Conservation (phyloP, 1,284 basidiomycete species). For the Marasmius oreades region DNA sequence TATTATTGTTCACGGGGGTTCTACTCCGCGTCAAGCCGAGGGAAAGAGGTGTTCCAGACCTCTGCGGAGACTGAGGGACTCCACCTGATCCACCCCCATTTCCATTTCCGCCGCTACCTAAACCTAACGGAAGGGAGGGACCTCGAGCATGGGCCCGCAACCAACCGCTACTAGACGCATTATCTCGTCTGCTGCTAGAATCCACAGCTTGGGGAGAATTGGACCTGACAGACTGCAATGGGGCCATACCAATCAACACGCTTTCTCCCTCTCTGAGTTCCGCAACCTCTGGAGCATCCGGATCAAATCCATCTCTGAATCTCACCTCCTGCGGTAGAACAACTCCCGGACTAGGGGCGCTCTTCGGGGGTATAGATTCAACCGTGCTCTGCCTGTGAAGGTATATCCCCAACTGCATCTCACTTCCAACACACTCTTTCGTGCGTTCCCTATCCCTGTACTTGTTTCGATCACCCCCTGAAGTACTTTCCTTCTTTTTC, state of each 20-base stretch:
- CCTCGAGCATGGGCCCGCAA: constrained; percentile 21
- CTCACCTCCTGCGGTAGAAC: not conserved
- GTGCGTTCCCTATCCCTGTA: constrained; percentile 44
- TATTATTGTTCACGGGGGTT: constrained; percentile 1
- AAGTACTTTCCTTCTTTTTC: constrained; percentile 52
- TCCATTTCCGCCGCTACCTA: not conserved
- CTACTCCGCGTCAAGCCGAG: not conserved
- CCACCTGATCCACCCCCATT: not conserved
- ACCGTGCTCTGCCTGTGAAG: constrained; percentile 81
- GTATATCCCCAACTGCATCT: constrained; percentile 80
- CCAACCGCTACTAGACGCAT: not conserved
- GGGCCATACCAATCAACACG: not conserved
- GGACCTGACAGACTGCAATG: not conserved
- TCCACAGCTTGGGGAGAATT: not conserved
- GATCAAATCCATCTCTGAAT: not conserved
- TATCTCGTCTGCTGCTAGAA: not conserved
- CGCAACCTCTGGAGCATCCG: constrained; percentile 12
- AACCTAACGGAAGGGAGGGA: constrained; percentile 24
- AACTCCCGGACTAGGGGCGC: constrained; percentile 26
- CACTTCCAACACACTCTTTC: constrained; percentile 29
- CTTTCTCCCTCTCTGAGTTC: constrained; percentile 1
- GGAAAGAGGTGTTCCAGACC: not conserved
- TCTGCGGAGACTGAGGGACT: not conserved
- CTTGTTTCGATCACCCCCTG: constrained; percentile 18
- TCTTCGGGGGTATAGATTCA: constrained; percentile 56